Percentiles rank a stretch among this genome's conserved stretches.
Conservation (phyloP, 2,329 filamentous ascomycete species). For the Macrophomina tecta region DNA sequence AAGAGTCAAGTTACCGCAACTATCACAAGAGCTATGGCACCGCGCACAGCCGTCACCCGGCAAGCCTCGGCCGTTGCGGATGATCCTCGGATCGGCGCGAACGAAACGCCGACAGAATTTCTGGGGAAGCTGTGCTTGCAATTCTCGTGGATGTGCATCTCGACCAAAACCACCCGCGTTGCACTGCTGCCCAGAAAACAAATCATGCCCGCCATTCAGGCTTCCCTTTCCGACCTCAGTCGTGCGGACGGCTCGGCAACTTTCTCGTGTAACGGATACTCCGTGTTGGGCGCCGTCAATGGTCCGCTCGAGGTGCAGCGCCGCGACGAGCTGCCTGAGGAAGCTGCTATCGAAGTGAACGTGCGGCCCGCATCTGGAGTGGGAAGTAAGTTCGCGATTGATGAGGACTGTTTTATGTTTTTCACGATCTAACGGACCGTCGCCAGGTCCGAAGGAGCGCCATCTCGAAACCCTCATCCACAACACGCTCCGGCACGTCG, state of each 20-base stretch:
- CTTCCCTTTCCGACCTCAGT: conserved; percentile 57
- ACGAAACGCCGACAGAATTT: conserved; percentile 19
- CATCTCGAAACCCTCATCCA: conserved; percentile 81
- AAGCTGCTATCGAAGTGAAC: conserved; percentile 88
- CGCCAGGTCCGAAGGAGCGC: conserved; percentile 57
- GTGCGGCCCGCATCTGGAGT: conserved; percentile 85
- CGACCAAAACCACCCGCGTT: background rate
- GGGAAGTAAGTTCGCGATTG: conserved; percentile 63
- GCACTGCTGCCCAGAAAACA: background rate
- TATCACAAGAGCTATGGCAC: conserved; percentile 17
- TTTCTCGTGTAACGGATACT: conserved; percentile 77
- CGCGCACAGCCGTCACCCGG: background rate
- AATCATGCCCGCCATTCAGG: conserved; percentile 35
- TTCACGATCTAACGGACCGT: conserved; percentile 8
- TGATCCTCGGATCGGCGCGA: conserved; percentile 24
- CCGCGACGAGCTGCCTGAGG: conserved; percentile 88
- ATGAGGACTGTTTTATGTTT: background rate
- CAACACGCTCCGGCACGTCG: conserved; percentile 73
- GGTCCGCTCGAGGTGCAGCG: conserved; percentile 89
- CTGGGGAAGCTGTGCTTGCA: conserved; percentile 17
- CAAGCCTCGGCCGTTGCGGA: conserved; percentile 22
- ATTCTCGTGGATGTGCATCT: conserved; percentile 12
- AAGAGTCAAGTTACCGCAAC: background rate
- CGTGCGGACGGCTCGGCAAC: conserved; percentile 81
- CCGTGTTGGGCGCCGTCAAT: conserved; percentile 84